Conservation (phyloP, 2,329 filamentous ascomycete species). For the Cytospora chrysosperma region DNA sequence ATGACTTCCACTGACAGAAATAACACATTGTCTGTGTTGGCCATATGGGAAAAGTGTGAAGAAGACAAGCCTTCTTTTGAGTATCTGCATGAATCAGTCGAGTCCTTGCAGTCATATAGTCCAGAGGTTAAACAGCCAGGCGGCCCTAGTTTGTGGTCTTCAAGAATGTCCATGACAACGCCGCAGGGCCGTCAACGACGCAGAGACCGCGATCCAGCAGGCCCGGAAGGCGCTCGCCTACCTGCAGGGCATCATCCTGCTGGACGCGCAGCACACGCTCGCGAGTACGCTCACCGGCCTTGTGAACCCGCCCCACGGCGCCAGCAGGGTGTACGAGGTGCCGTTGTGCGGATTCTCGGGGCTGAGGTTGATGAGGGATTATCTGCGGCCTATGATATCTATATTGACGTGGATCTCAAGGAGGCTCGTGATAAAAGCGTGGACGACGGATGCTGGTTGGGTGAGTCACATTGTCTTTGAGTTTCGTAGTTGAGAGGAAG, state of each 20-base stretch:
- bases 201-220: background rate
- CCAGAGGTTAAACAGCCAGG: too few species aligned
- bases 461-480: background rate
- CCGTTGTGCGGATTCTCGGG: constrained; percentile 1
- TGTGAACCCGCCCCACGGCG: background rate
- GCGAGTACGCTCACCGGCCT: background rate
- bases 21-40: too few species aligned
- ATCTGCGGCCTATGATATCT: background rate
- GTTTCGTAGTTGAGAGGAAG: background rate
- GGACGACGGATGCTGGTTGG: constrained; percentile 5
- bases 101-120: too few species aligned
- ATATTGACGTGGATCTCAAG: background rate
- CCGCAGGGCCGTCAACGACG: background rate
- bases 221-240: background rate
- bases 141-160: too few species aligned
- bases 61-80: too few species aligned
- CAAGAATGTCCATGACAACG: too few species aligned
- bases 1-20: too few species aligned
- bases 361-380: background rate
- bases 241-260: background rate
- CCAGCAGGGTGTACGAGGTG: background rate
- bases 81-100: too few species aligned
- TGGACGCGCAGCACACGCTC: background rate
- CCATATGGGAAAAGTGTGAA: too few species aligned
- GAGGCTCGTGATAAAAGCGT: background rate